These are phyloP conservation scores for Saitozyma podzolica DNA, from an alignment of 768 basidiomycete genomes.

Conservation along the genomic window DNA sequence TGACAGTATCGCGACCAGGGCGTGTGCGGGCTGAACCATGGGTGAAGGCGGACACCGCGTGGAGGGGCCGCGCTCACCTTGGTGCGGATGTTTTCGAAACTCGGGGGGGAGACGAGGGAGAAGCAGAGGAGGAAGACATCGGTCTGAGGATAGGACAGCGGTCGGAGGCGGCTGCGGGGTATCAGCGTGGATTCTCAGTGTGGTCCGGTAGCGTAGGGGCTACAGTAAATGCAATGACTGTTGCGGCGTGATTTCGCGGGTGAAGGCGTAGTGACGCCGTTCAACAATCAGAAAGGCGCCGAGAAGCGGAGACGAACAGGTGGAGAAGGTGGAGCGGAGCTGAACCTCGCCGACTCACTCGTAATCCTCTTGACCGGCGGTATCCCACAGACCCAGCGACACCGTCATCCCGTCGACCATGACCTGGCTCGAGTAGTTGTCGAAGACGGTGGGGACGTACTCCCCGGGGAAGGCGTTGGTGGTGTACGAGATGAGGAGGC, in stretches of 20 bases:
- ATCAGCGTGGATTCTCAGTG: background rate
- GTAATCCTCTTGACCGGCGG: slow-evolving; percentile 96
- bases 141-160: slow-evolving; percentile 97
- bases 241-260: too few species aligned
- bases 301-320: background rate
- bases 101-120: slow-evolving; percentile 87
- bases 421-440: slow-evolving; percentile 59
- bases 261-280: background rate
- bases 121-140: slow-evolving; percentile 97
- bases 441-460: slow-evolving; percentile 57
- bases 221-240: too few species aligned
- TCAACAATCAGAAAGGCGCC: background rate
- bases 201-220: too few species aligned
- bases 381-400: slow-evolving; percentile 98
- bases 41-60: slow-evolving; percentile 6
- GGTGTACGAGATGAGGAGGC: slow-evolving; percentile 92
- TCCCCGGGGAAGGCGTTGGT: slow-evolving; percentile 91
- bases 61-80: slow-evolving; percentile 54
- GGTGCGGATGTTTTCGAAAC: slow-evolving; percentile 77
- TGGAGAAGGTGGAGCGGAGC: background rate
- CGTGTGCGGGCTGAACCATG: background rate
- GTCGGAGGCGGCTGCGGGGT: slow-evolving; percentile 43
- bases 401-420: slow-evolving; percentile 83
- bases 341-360: slow-evolving; percentile 23
- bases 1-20: background rate